Evolutionary conservation across 2,329 filamentous ascomycete species (phyloP), one percentile per base, ranked within the genome.

Genomic region (Phaeosphaeria sp.): DNA sequence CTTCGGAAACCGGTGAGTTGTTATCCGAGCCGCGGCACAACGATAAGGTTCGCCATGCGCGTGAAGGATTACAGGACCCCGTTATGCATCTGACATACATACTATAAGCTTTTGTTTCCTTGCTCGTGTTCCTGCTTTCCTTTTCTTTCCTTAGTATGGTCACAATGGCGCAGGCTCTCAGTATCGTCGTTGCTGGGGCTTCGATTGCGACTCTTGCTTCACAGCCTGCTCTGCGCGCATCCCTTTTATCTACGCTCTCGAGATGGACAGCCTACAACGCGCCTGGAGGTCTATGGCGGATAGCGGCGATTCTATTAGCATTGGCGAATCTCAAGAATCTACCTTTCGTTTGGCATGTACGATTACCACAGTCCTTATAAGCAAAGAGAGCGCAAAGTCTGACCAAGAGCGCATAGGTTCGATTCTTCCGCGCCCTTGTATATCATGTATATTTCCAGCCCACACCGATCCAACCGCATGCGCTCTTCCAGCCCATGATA

Each of bases 331-430:
- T 89, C 79, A 94, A 94, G 82, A 90, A 84, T 59, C 71, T 93
- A 59, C 91, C 91, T 0, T 83, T 91, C 43, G 85, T 86, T 9
- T 94, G 91, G 91, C 92, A 91, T 65, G 88, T 91, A 83, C 54
- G 87, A 78, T 39, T 50, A 24, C 42, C 24, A 56, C 59, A 8
- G 7, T 39, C 18, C 42, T 27, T 1, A 33, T 20, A 13, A 36
- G 6, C 24, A 25, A 43, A 36, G 9, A 45, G 40, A 25, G 20
- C 27, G 24, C 33, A 18, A 39, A 43, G 17, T 55, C 64, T 68
- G 46, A 68, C 59, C 43, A 49, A 42, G 18, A 20, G 15, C 0
- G 9, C 18, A 49, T 54, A 82, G 79, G 59, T 81, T 52, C 80
- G 82, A 55, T 77, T 83, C 59, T 78, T 82, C 61, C 75, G 77